Base-by-base conservation (phyloP, 164 flowering plant species). In the Nymphaea colorata region DNA sequence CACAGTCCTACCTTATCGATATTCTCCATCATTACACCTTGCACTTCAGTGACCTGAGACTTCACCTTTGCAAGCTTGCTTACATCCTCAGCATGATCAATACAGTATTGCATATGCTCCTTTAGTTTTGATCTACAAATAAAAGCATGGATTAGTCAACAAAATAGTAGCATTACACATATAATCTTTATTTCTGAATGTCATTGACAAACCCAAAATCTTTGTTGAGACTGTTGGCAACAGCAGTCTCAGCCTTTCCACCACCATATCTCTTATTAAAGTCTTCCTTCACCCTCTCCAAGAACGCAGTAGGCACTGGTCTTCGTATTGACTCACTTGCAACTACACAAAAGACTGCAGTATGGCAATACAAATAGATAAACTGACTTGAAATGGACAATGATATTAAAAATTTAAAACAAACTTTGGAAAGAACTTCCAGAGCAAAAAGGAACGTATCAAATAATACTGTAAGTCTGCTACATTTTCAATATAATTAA, bases 31-130 rank as follows among this genome's bases (percentile, higher is more conserved):
- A 72, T 76, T 15, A 76, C 78, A 61, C 78, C 78, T 66, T 76
- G 72, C 12, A 76, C 78, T 67, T 76, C 78, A n/a, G 78, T 65
- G 55, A 75, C 79, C 71, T 76, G 79, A 53, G 79, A 76, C 69
- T 76, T 69, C 76, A 76, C 79, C 66, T 76, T 76, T 14, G 79
- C 73, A 12, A 76, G 66, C 74, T 73, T 76, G 60, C 73, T 73
- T 43, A 76, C 64, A 57, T 73, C 79, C 71, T 76, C 78, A 4
- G 78, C 76, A 51, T 76, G 76, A 59, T 69, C 76, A 3, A 69
- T 51, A 43, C 78, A 76, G 59, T 76, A 75, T 62, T 72, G 77
- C 74, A 74, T 74, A 51, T 74, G 77, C 10, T 69, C 74, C 63
- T 66, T 71, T 41, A 75, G 47, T 64, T 75, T 72, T 14, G 72